Conservation (phyloP, 192 early-diverging fungal species). For the Entomortierella parvispora region DNA sequence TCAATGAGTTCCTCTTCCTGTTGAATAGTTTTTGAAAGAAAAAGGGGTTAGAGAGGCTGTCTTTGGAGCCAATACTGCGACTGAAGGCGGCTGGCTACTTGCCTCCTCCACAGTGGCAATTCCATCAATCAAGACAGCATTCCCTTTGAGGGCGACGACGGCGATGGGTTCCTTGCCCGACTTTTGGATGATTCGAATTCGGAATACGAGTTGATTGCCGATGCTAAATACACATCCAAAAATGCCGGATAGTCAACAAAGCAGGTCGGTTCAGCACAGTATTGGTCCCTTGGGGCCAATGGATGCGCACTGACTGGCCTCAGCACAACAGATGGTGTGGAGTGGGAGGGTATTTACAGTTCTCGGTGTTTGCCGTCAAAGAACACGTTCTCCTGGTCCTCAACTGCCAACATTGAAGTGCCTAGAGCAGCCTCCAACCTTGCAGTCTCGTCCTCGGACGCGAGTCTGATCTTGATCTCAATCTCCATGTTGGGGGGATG, state of each 20-base stretch:
- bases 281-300: not conserved
- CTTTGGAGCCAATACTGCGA: too few species aligned
- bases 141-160: constrained; percentile 45
- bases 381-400: constrained; percentile 51
- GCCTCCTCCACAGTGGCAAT: constrained; percentile 43
- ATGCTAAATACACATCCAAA: constrained; percentile 21
- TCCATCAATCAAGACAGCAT: constrained; percentile 38
- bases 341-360: constrained; percentile 21
- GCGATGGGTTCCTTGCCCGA: constrained; percentile 25
- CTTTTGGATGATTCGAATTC: constrained; percentile 42
- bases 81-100: too few species aligned
- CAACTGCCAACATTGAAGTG: not conserved
- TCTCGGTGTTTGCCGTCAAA: constrained; percentile 39
- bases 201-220: constrained; percentile 28
- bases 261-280: not conserved
- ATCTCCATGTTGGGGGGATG: constrained; percentile 26
- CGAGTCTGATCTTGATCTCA: constrained; percentile 50
- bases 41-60: too few species aligned
- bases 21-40: too few species aligned
- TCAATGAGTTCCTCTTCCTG: constrained; percentile 38
- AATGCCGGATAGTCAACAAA: not conserved
- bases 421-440: constrained; percentile 31
- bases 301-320: too few species aligned
- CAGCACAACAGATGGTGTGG: too few species aligned
- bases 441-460: constrained; percentile 25